Evolutionary conservation across 495 filamentous ascomycete species (phyloP).

Genomic region (Cairneyella variabilis): DNA sequence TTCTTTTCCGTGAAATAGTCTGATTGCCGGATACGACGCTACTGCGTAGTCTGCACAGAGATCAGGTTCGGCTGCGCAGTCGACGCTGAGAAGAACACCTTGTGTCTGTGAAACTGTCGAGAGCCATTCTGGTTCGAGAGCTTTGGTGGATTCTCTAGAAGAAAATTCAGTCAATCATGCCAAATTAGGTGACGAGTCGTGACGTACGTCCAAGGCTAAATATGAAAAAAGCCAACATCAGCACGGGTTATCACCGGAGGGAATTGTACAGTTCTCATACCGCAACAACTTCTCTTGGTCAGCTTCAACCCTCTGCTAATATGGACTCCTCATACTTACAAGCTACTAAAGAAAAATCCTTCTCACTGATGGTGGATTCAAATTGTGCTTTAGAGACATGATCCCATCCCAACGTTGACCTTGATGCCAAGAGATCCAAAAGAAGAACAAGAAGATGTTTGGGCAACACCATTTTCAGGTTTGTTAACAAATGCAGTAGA

Average conservation of each 20-base stretch:
- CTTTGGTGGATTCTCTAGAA: conserved; percentile 32
- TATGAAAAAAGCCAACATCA: background rate
- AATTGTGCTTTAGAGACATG: conserved; percentile 31
- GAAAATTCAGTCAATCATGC: conserved; percentile 3
- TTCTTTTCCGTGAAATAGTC: conserved; percentile 36
- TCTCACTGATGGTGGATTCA: conserved; percentile 24
- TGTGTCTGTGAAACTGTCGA: conserved; percentile 26
- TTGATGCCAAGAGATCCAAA: conserved; percentile 12
- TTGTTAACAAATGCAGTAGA: background rate
- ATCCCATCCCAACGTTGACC: conserved; percentile 30
- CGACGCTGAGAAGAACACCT: conserved; percentile 33
- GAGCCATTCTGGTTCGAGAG: conserved; percentile 37
- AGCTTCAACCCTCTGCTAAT: background rate
- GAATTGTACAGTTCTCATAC: background rate
- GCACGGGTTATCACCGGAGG: conserved; percentile 18
- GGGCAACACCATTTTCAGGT: conserved; percentile 16
- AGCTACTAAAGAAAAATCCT: conserved; percentile 38
- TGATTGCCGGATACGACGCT: conserved; percentile 44
- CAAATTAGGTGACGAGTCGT: background rate
- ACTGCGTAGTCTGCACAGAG: conserved; percentile 37
- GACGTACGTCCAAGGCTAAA: conserved; percentile 32
- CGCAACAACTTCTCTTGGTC: conserved; percentile 8
- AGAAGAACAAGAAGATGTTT: conserved; percentile 19
- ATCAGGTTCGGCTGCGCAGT: conserved; percentile 35
- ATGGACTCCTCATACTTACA: conserved; percentile 17